A percentile compares a stretch with the other conserved stretches of the same genome.
Evolutionary conservation across 139 green algal species (phyloP).

Genomic region (Tetratostichococcus sp.): DNA sequence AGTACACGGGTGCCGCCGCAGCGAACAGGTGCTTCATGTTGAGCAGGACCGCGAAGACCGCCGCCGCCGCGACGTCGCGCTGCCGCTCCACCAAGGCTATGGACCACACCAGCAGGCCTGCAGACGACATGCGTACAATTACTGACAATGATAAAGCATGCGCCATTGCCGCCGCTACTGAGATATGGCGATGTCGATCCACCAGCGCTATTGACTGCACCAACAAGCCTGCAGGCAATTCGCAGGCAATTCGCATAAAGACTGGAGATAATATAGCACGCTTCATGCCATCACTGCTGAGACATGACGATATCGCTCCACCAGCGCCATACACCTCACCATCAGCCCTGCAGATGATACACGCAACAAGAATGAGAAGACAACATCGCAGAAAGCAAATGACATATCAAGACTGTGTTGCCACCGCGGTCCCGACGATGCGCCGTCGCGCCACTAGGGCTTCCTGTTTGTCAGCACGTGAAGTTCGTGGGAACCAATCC

Average conservation of each 20-base stretch:
- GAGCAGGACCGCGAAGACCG: slow-evolving; percentile 81
- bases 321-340: slow-evolving; percentile 51
- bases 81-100: slow-evolving; percentile 35
- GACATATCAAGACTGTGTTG: no score
- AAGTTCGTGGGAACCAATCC: no score
- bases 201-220: slow-evolving; percentile 54
- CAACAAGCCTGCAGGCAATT: slow-evolving; percentile 56
- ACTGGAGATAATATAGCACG: no score
- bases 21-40: slow-evolving; percentile 94
- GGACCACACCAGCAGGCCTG: slow-evolving; percentile 71
- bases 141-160: no score
- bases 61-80: slow-evolving; percentile 26
- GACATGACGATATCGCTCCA: slow-evolving; percentile 29
- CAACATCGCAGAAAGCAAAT: no score
- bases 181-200: slow-evolving; percentile 24
- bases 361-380: no score
- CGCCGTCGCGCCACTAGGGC: no score
- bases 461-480: no score
- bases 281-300: slow-evolving; percentile 22
- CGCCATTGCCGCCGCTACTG: slow-evolving; percentile 24
- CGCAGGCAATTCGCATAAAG: no score
- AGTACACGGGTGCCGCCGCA: slow-evolving; percentile 74
- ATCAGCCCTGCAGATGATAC: no score
- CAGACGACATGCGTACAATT: no score
- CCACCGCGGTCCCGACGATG: no score